A percentile compares a stretch with the other conserved stretches of the same genome.
These are phyloP conservation scores for Globisporangium uncinulatum DNA, from an alignment of 352 stramenopile species.

Conservation along the genomic window DNA sequence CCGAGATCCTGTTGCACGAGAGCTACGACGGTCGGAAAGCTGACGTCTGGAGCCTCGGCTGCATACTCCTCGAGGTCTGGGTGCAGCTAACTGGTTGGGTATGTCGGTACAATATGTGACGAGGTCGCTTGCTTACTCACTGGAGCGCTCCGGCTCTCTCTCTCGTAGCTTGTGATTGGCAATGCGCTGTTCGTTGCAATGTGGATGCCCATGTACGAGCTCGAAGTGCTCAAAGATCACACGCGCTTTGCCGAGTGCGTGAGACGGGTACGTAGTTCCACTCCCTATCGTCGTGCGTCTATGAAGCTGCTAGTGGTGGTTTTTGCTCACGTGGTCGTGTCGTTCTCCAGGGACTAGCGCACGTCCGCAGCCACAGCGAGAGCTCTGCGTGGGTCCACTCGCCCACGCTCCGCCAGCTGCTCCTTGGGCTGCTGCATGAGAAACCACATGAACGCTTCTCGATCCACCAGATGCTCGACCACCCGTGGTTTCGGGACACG, in stretches of 20 bases:
- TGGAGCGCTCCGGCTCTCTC: not conserved
- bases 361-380: slow-evolving; percentile 25
- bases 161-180: slow-evolving; percentile 62
- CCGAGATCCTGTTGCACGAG: slow-evolving; percentile 64
- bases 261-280: slow-evolving; percentile 9
- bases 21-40: slow-evolving; percentile 68
- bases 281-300: not conserved
- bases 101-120: too few species aligned
- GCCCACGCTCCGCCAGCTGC: slow-evolving; percentile 25
- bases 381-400: slow-evolving; percentile 45
- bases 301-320: not conserved
- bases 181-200: slow-evolving; percentile 74
- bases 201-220: slow-evolving; percentile 83
- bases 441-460: slow-evolving; percentile 30
- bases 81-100: not conserved
- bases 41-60: slow-evolving; percentile 84
- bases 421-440: slow-evolving; percentile 39
- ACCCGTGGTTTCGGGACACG: slow-evolving; percentile 36
- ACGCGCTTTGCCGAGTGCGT: slow-evolving; percentile 37
- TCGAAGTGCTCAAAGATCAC: slow-evolving; percentile 68
- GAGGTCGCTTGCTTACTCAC: not conserved
- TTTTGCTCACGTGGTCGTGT: not conserved
- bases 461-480: slow-evolving; percentile 38
- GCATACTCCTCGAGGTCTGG: slow-evolving; percentile 72
- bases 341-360: slow-evolving; percentile 22